Percentiles rank a stretch among this genome's conserved stretches.
phyloP scores from a whole-genome alignment of 2,329 filamentous ascomycete genomes.

The Gyromitra esculenta region DNA sequence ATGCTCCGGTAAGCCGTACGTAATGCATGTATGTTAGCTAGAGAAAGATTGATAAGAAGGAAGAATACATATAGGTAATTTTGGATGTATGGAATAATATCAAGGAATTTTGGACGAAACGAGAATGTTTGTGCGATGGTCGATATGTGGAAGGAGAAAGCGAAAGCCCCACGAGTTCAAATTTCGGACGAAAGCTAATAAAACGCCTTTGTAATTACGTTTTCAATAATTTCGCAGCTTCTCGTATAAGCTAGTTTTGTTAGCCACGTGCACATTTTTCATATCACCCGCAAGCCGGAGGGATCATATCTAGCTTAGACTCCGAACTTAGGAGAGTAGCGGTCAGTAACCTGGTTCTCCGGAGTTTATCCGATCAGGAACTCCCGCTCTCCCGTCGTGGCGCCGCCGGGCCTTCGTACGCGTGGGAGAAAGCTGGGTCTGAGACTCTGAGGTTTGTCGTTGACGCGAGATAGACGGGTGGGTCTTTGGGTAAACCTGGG shows the following conservation, averaged over 20 bases:
- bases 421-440: not conserved
- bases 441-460: not conserved
- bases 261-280: not conserved
- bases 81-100: not conserved
- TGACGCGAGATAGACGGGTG: not conserved
- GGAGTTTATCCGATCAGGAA: conserved; percentile 9
- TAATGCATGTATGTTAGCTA: not conserved
- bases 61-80: not conserved
- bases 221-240: not conserved
- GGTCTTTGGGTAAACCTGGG: not conserved
- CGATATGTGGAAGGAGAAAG: conserved; percentile 8
- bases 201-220: not conserved
- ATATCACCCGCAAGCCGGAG: not conserved
- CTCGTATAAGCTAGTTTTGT: not conserved
- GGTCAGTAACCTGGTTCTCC: not conserved
- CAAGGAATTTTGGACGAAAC: not conserved
- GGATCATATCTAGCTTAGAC: not conserved
- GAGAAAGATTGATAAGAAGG: not conserved
- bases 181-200: not conserved
- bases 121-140: conserved; percentile 1
- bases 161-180: not conserved
- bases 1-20: conserved; percentile 3
- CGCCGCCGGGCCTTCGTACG: not conserved
- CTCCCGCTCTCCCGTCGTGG: not conserved
- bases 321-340: not conserved